These are phyloP conservation scores for Fusarium sp. DNA, from an alignment of 2,329 filamentous ascomycete species.

Conservation along the genomic window DNA sequence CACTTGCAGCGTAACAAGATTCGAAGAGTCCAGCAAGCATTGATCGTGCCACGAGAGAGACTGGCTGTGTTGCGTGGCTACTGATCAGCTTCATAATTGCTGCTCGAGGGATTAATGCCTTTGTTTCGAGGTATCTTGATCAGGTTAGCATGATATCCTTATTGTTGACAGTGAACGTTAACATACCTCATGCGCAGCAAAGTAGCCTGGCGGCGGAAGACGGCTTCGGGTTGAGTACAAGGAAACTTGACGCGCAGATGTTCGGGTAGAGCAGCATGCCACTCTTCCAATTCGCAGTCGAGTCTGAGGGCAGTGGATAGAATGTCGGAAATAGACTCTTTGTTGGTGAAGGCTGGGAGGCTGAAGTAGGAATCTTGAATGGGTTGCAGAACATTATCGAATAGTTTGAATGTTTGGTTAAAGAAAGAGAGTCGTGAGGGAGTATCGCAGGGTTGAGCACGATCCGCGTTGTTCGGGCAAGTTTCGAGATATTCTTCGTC, in stretches of 20 bases:
- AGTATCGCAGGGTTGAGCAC: constrained; percentile 35
- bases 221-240: constrained; percentile 32
- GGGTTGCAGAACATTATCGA: constrained; percentile 38
- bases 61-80: constrained; percentile 14
- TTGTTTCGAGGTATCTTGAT: constrained; percentile 43
- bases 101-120: constrained; percentile 36
- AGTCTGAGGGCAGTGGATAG: constrained; percentile 35
- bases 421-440: constrained; percentile 45
- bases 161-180: accelerated
- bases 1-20: constrained; percentile 39
- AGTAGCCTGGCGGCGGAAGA: constrained; percentile 43
- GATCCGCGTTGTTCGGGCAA: constrained; percentile 1
- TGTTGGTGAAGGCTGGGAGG: background rate
- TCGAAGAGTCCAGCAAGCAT: constrained; percentile 40
- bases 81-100: constrained; percentile 43
- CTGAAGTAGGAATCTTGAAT: constrained; percentile 36
- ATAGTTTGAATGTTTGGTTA: constrained; percentile 38
- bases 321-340: constrained; percentile 21
- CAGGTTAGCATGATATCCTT: background rate
- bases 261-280: constrained; percentile 38
- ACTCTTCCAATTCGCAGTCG: constrained; percentile 42
- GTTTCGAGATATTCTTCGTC: constrained; percentile 45
- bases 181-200: constrained; percentile 41
- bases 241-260: constrained; percentile 39
- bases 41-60: constrained; percentile 31